phyloP scores from a whole-genome alignment of 106 monocot species.

The Triglochin maritima region DNA sequence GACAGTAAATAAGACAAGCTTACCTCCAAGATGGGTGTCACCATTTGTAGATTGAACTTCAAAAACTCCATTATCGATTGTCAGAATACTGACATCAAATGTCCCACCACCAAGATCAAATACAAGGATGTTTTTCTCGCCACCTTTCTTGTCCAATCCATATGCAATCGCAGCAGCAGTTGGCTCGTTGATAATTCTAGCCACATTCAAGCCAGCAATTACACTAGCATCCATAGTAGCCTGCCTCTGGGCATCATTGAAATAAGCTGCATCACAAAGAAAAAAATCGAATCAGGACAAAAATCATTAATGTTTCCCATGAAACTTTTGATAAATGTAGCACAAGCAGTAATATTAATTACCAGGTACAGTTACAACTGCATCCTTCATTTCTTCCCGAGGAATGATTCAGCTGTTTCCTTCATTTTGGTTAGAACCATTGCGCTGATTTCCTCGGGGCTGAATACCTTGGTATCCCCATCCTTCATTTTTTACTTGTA shows the following conservation, averaged over 20 bases:
- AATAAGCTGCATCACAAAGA: constrained; percentile 24
- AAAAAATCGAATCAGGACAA: background rate
- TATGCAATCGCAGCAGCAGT: constrained; percentile 45
- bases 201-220: constrained; percentile 36
- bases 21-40: constrained; percentile 46
- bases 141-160: constrained; percentile 37
- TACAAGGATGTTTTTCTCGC: constrained; percentile 31
- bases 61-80: constrained; percentile 40
- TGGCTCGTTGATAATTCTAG: constrained; percentile 39
- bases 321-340: background rate
- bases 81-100: constrained; percentile 40
- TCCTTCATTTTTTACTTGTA: constrained; percentile 28
- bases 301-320: background rate
- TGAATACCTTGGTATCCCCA: constrained; percentile 35
- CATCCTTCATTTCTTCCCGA: constrained; percentile 34
- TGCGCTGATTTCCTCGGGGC: constrained; percentile 44
- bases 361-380: constrained; percentile 44
- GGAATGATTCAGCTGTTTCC: constrained; percentile 38
- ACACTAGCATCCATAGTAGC: constrained; percentile 43
- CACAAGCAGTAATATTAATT: constrained; percentile 3
- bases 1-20: background rate
- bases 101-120: constrained; percentile 46
- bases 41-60: constrained; percentile 47
- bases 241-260: constrained; percentile 41
- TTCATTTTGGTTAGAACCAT: constrained; percentile 46